phyloP scores from a whole-genome alignment of 1,284 basidiomycete genomes.

The Neonothopanus nambi region DNA sequence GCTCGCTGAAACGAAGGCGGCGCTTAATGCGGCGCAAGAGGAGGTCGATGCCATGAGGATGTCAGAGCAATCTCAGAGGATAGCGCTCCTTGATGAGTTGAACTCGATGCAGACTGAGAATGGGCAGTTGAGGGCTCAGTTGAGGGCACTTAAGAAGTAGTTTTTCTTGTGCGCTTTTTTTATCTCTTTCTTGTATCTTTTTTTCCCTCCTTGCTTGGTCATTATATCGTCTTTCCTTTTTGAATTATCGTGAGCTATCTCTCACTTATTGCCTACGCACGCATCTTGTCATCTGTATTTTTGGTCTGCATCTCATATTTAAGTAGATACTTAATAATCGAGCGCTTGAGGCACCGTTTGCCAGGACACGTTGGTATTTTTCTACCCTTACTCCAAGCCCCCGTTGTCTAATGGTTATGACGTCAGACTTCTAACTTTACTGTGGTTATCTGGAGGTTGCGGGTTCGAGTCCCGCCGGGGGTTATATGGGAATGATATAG shows the following conservation, averaged over 20 bases:
- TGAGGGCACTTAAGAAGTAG: constrained; percentile 58
- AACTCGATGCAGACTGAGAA: constrained; percentile 80
- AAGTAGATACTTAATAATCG: neutral
- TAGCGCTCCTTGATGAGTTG: constrained; percentile 75
- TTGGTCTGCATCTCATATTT: constrained; percentile 2
- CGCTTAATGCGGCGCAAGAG: constrained; percentile 47
- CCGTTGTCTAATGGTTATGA: constrained; percentile 13
- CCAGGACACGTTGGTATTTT: neutral
- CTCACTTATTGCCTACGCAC: too few relatives aligned
- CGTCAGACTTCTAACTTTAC: constrained; percentile 6
- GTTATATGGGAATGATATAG: neutral
- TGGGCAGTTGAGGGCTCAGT: constrained; percentile 62
- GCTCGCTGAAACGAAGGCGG: constrained; percentile 40
- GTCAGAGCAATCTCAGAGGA: constrained; percentile 69
- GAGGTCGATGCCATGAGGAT: constrained; percentile 60
- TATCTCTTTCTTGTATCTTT: neutral
- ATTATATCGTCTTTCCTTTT: too few relatives aligned
- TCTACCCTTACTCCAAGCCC: neutral
- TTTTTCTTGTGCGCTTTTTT: neutral
- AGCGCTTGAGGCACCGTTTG: too few relatives aligned
- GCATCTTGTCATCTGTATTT: too few relatives aligned
- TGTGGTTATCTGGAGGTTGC: constrained; percentile 8
- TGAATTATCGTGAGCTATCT: too few relatives aligned
- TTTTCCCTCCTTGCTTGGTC: constrained; percentile 12
- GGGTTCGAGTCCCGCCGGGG: constrained; percentile 10